Base-by-base conservation (phyloP, 2,329 filamentous ascomycete species). In the Saccharata proteae region DNA sequence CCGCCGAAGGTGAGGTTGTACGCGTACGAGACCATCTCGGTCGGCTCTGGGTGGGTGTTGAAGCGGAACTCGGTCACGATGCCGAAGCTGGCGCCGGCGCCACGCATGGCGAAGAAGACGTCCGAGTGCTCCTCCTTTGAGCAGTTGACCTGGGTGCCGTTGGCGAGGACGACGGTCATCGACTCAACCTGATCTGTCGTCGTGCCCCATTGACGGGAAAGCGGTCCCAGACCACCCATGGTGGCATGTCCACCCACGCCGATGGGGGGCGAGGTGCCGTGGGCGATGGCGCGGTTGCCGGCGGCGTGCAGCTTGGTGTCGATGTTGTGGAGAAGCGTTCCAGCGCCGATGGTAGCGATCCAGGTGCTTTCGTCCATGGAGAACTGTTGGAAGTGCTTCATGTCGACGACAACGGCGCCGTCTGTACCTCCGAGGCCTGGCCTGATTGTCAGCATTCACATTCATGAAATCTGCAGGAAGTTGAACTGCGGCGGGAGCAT, bases 371-470 rank as follows among this genome's bases (percentile, higher is more conserved):
- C 43, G 38, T 69, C 54, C 32, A 67, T 47, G 3, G 49, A 52
- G 20, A 69, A 61, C 20, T 57, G 48, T 36, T 63, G 58, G 43
- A 69, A 62, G 30, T 58, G 48, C 38, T 62, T 55, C 38, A 70
- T 44, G 40, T 67, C 63, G n/a, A 71, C 53, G 0, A 66, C 57
- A 16, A 69, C 48, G 20, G 59, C 57, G 8, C 58, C 58, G 28
- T 67, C 51, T 38, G 58, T 46, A 9, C 63, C 64, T 7, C 64
- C 63, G 3, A 65, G 53, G 0, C 60, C 61, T 49, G 30, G 7
- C n/a, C 13, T 4, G 14, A 4, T n/a, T n/a, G 15, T 35, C 1
- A 31, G 29, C 12, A 6, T 9, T 3, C n/a, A n/a, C n/a, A n/a
- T n/a, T n/a, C n/a, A 11, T 4, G 15, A 4, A n/a, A 10, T n/a